phyloP scores from a whole-genome alignment of 805 yeast genomes.

The Ogataea dorogensis region DNA sequence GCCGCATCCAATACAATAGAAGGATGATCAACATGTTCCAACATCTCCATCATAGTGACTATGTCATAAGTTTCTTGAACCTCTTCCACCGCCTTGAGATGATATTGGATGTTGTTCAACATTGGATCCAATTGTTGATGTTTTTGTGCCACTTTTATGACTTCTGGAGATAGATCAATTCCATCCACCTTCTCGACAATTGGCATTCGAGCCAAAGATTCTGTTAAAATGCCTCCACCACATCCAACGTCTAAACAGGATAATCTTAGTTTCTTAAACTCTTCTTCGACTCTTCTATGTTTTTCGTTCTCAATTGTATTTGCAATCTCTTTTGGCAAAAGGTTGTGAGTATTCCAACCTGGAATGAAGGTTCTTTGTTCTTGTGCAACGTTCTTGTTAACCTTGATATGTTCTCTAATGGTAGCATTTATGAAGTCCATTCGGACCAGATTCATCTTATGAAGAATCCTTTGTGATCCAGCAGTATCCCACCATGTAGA shows the following conservation, averaged over 20 bases:
- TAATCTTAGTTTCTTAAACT: conserved; percentile 38
- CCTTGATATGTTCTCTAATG: conserved; percentile 42
- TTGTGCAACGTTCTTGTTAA: conserved; percentile 40
- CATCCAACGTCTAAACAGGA: conserved; percentile 88
- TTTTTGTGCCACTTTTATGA: conserved; percentile 69
- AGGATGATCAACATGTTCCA: conserved; percentile 93
- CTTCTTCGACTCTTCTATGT: conserved; percentile 42
- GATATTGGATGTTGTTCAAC: conserved; percentile 53
- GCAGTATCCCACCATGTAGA: conserved; percentile 97
- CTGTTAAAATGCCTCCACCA: conserved; percentile 96
- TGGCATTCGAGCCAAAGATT: conserved; percentile 76
- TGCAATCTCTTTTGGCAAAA: conserved; percentile 60
- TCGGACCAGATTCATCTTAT: conserved; percentile 88
- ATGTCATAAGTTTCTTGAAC: conserved; percentile 60
- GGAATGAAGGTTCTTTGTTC: conserved; percentile 63
- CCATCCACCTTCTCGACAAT: conserved; percentile 68
- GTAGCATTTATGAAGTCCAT: conserved; percentile 80
- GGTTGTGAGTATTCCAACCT: conserved; percentile 60
- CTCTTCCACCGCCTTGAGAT: conserved; percentile 61
- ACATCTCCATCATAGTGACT: conserved; percentile 88
- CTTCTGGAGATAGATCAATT: conserved; percentile 82
- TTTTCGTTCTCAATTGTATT: conserved; percentile 49
- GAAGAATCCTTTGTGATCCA: conserved; percentile 91
- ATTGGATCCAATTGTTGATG: conserved; percentile 71
- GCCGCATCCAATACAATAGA: conserved; percentile 69